These are phyloP conservation scores for Rickenella mellea DNA, from an alignment of 768 basidiomycete genomes.

Conservation along the genomic window DNA sequence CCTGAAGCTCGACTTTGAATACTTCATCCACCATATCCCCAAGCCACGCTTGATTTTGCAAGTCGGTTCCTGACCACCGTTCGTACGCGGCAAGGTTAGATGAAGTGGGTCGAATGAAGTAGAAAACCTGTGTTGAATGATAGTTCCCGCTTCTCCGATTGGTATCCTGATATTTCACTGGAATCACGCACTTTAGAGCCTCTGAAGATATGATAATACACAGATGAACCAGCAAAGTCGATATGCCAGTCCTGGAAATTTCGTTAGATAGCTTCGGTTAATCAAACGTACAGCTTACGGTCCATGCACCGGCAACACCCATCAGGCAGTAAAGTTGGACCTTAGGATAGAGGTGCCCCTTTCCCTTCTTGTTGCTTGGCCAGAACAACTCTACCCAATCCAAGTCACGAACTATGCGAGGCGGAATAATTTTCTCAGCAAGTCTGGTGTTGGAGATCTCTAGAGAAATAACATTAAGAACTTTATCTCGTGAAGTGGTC, in stretches of 20 bases:
- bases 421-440: constrained; percentile 71
- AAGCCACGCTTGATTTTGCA: constrained; percentile 83
- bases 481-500: constrained; percentile 64
- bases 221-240: constrained; percentile 95
- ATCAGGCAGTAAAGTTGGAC: constrained; percentile 92
- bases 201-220: constrained; percentile 90
- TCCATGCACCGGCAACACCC: constrained; percentile 92
- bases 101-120: constrained; percentile 85
- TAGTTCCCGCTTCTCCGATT: constrained; percentile 1
- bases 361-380: constrained; percentile 66
- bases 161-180: neutral
- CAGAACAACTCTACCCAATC: constrained; percentile 98
- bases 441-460: constrained; percentile 85
- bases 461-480: constrained; percentile 91
- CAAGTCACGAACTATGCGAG: constrained; percentile 74
- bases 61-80: constrained; percentile 86
- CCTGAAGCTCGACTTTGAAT: constrained; percentile 64
- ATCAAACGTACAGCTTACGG: constrained; percentile 41
- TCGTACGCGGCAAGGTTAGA: constrained; percentile 86
- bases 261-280: constrained; percentile 2
- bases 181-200: constrained; percentile 61
- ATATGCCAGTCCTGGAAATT: constrained; percentile 88
- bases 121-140: constrained; percentile 60
- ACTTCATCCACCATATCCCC: constrained; percentile 92
- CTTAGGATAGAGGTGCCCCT: constrained; percentile 75